Base-by-base conservation (phyloP, 2,329 filamentous ascomycete genomes). In the Chaetomium strumarium region DNA sequence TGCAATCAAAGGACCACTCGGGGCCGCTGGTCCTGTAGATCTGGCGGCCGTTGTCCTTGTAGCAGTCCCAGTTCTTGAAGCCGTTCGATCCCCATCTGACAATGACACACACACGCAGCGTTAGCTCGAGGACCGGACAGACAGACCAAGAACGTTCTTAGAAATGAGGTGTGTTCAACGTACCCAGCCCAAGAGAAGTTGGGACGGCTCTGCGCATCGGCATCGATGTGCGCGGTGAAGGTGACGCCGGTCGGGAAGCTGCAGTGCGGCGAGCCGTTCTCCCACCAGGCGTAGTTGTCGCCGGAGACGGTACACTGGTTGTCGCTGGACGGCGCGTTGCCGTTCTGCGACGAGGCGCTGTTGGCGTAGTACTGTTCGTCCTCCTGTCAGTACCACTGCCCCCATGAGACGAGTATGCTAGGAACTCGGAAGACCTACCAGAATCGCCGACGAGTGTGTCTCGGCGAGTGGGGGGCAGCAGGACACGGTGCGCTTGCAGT, bases 21-120 rank as follows among this genome's bases (percentile, higher is more conserved):
- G 49, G 37, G 0, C 43, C 49, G n/a, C 42, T 46, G 30, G 6
- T 19, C 13, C 10, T 3, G 20, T 29, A 42, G 17, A 52, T 14
- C 37, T 30, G 16, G 49, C 38, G 49, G 43, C 49, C 43, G 38
- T 52, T 42, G 31, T 52, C 49, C 6, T 33, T 33, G 39, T 46
- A 52, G 49, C 49, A 52, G 43, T 52, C 20, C 17, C n/a, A 46
- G 49, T 52, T 46, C 43, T 52, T 52, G 49, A 12, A 52, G 37
- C 43, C 49, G 43, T 52, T 52, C 29, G 43, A 19, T 31, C 29
- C 49, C 49, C 49, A 52, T 30, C 43, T 52, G 43, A 7, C n/a
- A n/a, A n/a, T n/a, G 16, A 2, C 9, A 8, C 31, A 41, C 19
- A 51, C 36, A 13, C 17, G 1, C 10, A 12, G 9, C 16, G 17